Conservation (phyloP, 164 flowering plant genomes). For the Buxus sempervirens region DNA sequence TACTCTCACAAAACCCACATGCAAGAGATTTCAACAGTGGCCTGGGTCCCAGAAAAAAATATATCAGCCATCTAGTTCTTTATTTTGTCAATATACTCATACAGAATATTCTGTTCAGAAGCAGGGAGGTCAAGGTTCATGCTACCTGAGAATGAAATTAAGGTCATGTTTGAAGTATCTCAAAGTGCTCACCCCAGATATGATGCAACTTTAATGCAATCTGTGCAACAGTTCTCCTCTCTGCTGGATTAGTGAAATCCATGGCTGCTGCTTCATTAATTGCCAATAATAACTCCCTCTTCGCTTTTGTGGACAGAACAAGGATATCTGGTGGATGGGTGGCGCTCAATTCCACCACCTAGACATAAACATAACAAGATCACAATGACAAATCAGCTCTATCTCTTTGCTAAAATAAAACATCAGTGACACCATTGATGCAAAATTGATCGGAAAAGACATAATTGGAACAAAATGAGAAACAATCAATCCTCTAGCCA, state of each 20-base stretch:
- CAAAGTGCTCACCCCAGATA: slow-evolving; percentile 55
- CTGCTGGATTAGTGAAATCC: slow-evolving; percentile 46
- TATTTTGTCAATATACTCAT: not conserved
- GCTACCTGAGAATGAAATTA: not conserved
- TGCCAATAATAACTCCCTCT: slow-evolving; percentile 53
- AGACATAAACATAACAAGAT: slow-evolving; percentile 5
- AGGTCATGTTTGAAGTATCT: not conserved
- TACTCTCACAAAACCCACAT: too few relatives aligned
- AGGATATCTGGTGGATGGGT: slow-evolving; percentile 49
- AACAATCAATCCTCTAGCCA: not conserved
- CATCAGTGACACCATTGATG: not conserved
- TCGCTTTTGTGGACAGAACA: slow-evolving; percentile 45
- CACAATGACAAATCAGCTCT: not conserved
- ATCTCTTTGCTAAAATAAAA: slow-evolving; percentile 1
- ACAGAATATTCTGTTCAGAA: too few relatives aligned
- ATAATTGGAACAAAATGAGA: not conserved
- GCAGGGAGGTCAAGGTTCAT: not conserved
- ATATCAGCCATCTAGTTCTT: not conserved
- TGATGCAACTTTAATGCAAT: slow-evolving; percentile 55
- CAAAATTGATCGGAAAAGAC: too few relatives aligned
- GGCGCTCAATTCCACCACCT: slow-evolving; percentile 67
- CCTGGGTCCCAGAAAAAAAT: too few relatives aligned
- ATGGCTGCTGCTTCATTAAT: slow-evolving; percentile 53
- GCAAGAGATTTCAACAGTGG: too few relatives aligned
- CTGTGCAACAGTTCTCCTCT: slow-evolving; percentile 52